Percentiles rank a stretch among this genome's conserved stretches.
Conservation (phyloP, 257 asterid species). For the Nyctanthes arbortristis region DNA sequence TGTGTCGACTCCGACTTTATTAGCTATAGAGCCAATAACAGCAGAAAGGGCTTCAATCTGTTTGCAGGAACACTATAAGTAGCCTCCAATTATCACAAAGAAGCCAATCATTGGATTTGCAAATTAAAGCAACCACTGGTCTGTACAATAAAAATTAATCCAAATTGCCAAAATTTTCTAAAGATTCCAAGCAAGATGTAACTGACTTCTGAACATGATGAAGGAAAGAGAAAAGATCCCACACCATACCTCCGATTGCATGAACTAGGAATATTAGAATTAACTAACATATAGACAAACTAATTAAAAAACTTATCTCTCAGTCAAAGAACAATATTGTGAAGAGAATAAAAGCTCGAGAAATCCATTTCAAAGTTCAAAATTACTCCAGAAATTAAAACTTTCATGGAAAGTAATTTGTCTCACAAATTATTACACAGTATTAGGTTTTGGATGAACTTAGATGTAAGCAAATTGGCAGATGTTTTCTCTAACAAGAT, state of each 20-base stretch:
- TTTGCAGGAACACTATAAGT: constrained; percentile 35
- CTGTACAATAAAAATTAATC: constrained; percentile 3
- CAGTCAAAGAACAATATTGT: no score
- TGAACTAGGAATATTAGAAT: neutral
- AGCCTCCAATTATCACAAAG: constrained; percentile 28
- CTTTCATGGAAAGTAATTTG: constrained; percentile 10
- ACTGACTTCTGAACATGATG: constrained; percentile 1
- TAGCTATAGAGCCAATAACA: constrained; percentile 56
- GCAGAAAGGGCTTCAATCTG: constrained; percentile 83
- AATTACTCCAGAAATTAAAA: constrained; percentile 11
- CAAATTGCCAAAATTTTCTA: constrained; percentile 1
- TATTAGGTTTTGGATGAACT: neutral
- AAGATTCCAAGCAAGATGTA: neutral
- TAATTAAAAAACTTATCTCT: constrained; percentile 17
- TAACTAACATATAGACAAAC: constrained; percentile 3
- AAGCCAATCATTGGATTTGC: constrained; percentile 1
- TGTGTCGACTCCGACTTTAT: constrained; percentile 53
- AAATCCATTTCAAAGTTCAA: constrained; percentile 5
- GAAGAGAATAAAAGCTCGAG: constrained; percentile 12
- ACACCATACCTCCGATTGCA: constrained; percentile 2
- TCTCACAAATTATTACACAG: constrained; percentile 9
- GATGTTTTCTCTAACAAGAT: constrained; percentile 8
- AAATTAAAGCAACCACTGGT: constrained; percentile 9
- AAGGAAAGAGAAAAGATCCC: constrained; percentile 1
- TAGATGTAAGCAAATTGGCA: constrained; percentile 11